Evolutionary conservation across 495 filamentous ascomycete species (phyloP), one percentile per base, ranked within the genome.

Genomic region (Xylaria flabelliformis): DNA sequence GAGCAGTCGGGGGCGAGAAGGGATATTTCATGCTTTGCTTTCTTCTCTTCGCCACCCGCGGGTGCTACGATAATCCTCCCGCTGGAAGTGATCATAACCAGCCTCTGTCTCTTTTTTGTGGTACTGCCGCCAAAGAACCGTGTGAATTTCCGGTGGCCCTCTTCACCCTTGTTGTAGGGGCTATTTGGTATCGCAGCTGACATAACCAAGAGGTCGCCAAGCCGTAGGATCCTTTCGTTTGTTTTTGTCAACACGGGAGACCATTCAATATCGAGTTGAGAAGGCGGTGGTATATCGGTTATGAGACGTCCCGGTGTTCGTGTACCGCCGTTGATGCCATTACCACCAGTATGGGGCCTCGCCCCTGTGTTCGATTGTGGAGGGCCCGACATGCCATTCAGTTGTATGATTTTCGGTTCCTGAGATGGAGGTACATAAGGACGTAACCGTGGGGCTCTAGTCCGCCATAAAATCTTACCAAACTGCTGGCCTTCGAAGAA

Each of bases 231-330:
- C 62, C 97, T 87, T 83, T 99, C 97, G 76, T 98, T 97, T 69
- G 88, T 89, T 69, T 89, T 91, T 41, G 93, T 97, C 67, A 99
- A 82, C 3, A 99, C 97, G 10, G 97, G 97, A 2, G 95, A 98
- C 97, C 97, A 99, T 82, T 98, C 97, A 70, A 99, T 97, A 80
- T 99, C 97, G 19, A 99, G 85, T 79, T 99, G 97, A 69, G 92
- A 97, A 12, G 97, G 97, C 41, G 97, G 95, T 2, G 97, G 94
- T 34, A 99, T 85, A 79, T 99, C 97, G 2, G 97, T 98, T 69
- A 98, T 96, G 51, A 98, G 89, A 71, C 94, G 88, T 13, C 94
- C 91, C 26, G 93, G 90, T 64, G 65, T 74, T 69, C 82, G 85
- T 72, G 80, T 82, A 51, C 79, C 70, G n/a, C 77, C 73, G 34